These are phyloP conservation scores for Aspergillus floridensis DNA, from an alignment of 2,329 filamentous ascomycete species.

Conservation along the genomic window DNA sequence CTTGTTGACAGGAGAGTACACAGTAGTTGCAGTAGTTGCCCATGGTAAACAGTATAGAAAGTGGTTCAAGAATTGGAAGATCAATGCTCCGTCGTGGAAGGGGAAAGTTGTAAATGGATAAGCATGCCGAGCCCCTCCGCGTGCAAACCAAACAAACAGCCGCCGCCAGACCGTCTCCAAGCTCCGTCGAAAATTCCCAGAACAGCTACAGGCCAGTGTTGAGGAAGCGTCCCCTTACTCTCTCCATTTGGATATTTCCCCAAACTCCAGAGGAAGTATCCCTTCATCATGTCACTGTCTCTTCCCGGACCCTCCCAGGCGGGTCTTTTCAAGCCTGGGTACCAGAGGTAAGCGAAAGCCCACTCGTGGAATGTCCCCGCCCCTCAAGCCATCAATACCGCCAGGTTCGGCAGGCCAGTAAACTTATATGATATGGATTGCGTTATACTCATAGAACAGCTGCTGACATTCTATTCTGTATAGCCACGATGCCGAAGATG, in stretches of 20 bases:
- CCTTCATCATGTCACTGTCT: conserved; percentile 78
- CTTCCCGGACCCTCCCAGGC: conserved; percentile 92
- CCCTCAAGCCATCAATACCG: conserved; percentile 2
- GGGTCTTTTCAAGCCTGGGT: conserved; percentile 92
- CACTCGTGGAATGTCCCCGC: conserved; percentile 17
- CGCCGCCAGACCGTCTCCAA: conserved; percentile 29
- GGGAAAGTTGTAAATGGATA: not conserved
- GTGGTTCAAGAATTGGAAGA: no score
- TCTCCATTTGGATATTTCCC: conserved; percentile 12
- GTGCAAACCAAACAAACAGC: conserved; percentile 42
- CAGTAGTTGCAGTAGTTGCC: no score
- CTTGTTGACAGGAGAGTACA: no score
- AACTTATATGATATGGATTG: not conserved
- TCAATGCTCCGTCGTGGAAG: not conserved
- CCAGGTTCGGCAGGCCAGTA: not conserved
- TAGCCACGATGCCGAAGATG: conserved; percentile 99
- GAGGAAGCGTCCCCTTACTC: conserved; percentile 11
- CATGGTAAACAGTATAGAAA: no score
- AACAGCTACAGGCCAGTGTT: conserved; percentile 25
- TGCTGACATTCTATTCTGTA: conserved; percentile 19
- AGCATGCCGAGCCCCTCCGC: conserved; percentile 27
- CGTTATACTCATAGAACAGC: not conserved
- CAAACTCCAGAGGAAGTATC: conserved; percentile 20
- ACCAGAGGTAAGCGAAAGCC: conserved; percentile 72
- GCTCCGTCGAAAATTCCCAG: conserved; percentile 41